phyloP scores from a whole-genome alignment of 2,329 filamentous ascomycete genomes.

The Didymella exigua region DNA sequence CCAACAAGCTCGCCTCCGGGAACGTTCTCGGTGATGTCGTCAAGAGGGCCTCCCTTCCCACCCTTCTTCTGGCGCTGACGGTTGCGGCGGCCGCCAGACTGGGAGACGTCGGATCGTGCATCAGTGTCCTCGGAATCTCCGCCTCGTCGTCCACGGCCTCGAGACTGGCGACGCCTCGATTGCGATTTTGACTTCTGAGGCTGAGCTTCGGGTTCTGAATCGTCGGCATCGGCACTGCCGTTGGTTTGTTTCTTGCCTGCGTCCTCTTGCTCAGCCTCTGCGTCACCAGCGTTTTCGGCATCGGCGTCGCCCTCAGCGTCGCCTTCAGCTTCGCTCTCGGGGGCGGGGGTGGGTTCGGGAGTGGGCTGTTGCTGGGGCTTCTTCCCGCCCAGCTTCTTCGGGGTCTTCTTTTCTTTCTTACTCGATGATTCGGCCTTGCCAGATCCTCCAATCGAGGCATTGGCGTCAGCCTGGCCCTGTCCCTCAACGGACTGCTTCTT shows the following conservation, averaged over 20 bases:
- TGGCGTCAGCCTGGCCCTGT: conserved; percentile 47
- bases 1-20: conserved; percentile 59
- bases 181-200: conserved; percentile 45
- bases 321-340: conserved; percentile 51
- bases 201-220: conserved; percentile 54
- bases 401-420: conserved; percentile 56
- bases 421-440: conserved; percentile 48
- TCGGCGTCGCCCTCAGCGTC: conserved; percentile 15
- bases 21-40: conserved; percentile 60
- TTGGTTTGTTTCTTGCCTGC: conserved; percentile 46
- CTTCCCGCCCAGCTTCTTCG: conserved; percentile 57
- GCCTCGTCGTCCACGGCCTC: conserved; percentile 55
- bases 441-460: conserved; percentile 45
- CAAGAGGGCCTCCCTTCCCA: conserved; percentile 57
- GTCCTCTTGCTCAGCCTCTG: conserved; percentile 51
- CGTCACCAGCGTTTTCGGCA: conserved; percentile 19
- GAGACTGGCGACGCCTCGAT: conserved; percentile 56
- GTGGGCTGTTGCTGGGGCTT: conserved; percentile 53
- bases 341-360: conserved; percentile 55
- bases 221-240: conserved; percentile 48
- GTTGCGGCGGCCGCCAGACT: conserved; percentile 61
- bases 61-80: conserved; percentile 58
- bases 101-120: conserved; percentile 60
- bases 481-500: conserved; percentile 45
- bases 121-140: conserved; percentile 60